Conservation (phyloP, 2,329 filamentous ascomycete species). For the Ceratocystis huliohia region DNA sequence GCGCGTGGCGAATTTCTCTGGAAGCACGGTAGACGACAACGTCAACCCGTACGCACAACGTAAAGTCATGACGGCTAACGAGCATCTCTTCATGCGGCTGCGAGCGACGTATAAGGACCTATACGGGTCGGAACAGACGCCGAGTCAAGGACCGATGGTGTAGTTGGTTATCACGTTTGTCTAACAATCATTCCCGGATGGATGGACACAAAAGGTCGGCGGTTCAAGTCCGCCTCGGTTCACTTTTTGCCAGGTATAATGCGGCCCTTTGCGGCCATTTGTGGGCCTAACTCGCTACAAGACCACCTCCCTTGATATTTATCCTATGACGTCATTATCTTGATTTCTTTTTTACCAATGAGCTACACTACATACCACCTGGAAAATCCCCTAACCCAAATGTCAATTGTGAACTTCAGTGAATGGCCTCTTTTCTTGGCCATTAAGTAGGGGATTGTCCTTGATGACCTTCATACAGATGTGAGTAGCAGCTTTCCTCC, state of each 20-base stretch:
- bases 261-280: too few species aligned
- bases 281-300: too few species aligned
- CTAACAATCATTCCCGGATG: neutral
- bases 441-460: conserved; percentile 24
- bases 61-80: conserved; percentile 48
- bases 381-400: conserved; percentile 32
- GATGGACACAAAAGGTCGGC: conserved; percentile 8
- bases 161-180: conserved; percentile 11
- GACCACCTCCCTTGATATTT: too few species aligned
- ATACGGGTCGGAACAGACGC: conserved; percentile 33
- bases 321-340: neutral
- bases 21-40: conserved; percentile 27
- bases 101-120: conserved; percentile 45
- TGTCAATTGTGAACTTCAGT: conserved; percentile 38
- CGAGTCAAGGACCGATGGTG: conserved; percentile 4
- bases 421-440: conserved; percentile 28
- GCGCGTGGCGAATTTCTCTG: conserved; percentile 36
- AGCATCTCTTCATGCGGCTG: conserved; percentile 50
- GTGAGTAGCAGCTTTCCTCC: conserved; percentile 26
- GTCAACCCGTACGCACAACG: conserved; percentile 39
- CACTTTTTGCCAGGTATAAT: neutral
- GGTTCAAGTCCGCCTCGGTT: conserved; percentile 8
- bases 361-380: conserved; percentile 34
- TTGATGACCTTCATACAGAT: conserved; percentile 29
- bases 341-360: conserved; percentile 23